Base-by-base conservation (phyloP, 495 filamentous ascomycete species). In the Tuber indicum region DNA sequence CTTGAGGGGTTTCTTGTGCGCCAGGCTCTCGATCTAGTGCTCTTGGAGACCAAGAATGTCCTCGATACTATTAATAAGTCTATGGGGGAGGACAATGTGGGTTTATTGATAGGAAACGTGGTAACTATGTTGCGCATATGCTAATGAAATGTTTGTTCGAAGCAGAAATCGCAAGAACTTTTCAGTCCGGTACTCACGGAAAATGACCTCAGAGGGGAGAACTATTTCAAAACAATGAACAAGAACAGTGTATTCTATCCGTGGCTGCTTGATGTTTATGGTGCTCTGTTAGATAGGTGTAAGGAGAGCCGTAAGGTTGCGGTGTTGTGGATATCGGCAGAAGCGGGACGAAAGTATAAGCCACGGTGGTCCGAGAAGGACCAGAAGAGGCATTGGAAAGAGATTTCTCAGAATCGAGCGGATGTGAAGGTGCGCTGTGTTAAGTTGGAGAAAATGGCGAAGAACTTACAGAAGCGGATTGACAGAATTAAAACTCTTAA, bases 191-290 rank as follows among this genome's bases (percentile, higher is more conserved):
- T 72, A 0, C 71, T 72, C n/a, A 72, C 36, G 14, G 71, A 14
- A 14, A 26, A 46, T 46, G 23, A 7, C 9, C 49, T 72, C 71
- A 43, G 36, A 43, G 36, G 36, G 3, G 71, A 72, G 26, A 43
- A 72, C 36, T 72, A 72, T 36, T 43, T 72, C 44, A n/a, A 42
- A n/a, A 72, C 71, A 36, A 72, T 72, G 36, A 72, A 72, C 17
- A 72, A 43, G 16, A n/a, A 72, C 3, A 72, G 36, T 43, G 26
- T 32, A 6, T 72, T 43, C n/a, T 72, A 72, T 43, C 71, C 71
- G 10, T 72, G 71, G 71, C 41, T 72, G 7, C 36, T 72, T 43
- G 41, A 23, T 0, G 41, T 42, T 32, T 72, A 46, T 43, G 26
- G 41, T 3, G 36, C 44, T 21, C 32, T 72, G 17, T 7, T 12